phyloP scores from a whole-genome alignment of 2,329 filamentous ascomycete genomes.

The Neofusicoccum sp. region DNA sequence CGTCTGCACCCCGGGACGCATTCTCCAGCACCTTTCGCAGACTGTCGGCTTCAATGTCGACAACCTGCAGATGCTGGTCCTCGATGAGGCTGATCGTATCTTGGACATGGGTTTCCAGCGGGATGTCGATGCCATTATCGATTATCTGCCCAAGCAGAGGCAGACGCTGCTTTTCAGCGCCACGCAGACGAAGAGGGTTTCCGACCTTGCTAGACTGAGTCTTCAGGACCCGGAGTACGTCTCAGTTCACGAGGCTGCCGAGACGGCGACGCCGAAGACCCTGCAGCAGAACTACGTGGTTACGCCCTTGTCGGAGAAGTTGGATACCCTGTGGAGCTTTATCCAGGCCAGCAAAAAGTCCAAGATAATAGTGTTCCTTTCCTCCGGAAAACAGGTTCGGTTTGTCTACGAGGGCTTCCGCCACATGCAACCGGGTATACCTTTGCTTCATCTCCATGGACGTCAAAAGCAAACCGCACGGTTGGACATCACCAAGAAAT shows the following conservation, averaged over 20 bases:
- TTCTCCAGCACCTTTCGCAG: slow-evolving; percentile 94
- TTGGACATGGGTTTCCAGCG: slow-evolving; percentile 96
- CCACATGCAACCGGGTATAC: slow-evolving; percentile 90
- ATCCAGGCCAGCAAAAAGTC: slow-evolving; percentile 85
- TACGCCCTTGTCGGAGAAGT: slow-evolving; percentile 80
- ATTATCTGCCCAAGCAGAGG: slow-evolving; percentile 79
- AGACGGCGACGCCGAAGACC: slow-evolving; percentile 74
- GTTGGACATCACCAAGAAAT: slow-evolving; percentile 81
- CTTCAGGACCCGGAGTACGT: slow-evolving; percentile 92
- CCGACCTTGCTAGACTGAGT: slow-evolving; percentile 84
- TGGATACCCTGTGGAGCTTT: slow-evolving; percentile 91
- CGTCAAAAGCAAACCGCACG: slow-evolving; percentile 89
- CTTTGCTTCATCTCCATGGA: slow-evolving; percentile 87
- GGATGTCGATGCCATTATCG: slow-evolving; percentile 87
- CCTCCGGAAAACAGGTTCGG: slow-evolving; percentile 91
- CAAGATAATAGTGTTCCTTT: slow-evolving; percentile 94
- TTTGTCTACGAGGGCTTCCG: slow-evolving; percentile 94
- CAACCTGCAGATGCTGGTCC: slow-evolving; percentile 85
- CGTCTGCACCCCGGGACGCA: slow-evolving; percentile 90
- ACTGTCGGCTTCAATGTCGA: slow-evolving; percentile 86
- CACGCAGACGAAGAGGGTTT: slow-evolving; percentile 92
- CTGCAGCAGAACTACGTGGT: slow-evolving; percentile 91
- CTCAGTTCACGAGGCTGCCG: slow-evolving; percentile 81
- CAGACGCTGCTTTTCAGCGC: slow-evolving; percentile 96
- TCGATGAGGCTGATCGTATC: slow-evolving; percentile 95